Percentiles rank a stretch among this genome's conserved stretches.
These are phyloP conservation scores for Salvia rosmarinus DNA, from an alignment of 257 asterid genomes.

Conservation along the genomic window DNA sequence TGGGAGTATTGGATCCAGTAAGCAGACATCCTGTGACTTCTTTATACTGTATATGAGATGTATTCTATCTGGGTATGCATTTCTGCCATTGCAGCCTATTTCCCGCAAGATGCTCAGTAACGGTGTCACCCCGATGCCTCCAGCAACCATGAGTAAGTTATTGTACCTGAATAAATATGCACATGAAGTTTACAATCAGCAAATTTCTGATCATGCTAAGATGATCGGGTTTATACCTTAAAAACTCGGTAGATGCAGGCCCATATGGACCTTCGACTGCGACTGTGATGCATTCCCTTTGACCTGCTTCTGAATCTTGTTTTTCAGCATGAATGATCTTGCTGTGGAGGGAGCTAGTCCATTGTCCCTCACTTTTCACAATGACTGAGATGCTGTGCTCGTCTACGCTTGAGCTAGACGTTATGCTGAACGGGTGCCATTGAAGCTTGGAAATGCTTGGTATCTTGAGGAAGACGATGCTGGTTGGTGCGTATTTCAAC, in stretches of 20 bases:
- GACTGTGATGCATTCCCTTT: slow-evolving; percentile 48
- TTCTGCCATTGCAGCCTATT: slow-evolving; percentile 39
- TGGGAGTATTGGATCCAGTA: slow-evolving; percentile 59
- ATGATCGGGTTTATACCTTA: slow-evolving; percentile 50
- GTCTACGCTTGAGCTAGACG: slow-evolving; percentile 68
- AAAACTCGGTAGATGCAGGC: slow-evolving; percentile 63
- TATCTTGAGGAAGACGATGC: slow-evolving; percentile 69
- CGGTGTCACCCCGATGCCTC: slow-evolving; percentile 90
- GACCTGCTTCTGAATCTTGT: slow-evolving; percentile 63
- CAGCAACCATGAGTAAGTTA: slow-evolving; percentile 71
- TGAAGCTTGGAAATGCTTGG: slow-evolving; percentile 70
- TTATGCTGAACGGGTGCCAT: slow-evolving; percentile 84
- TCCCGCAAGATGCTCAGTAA: slow-evolving; percentile 73
- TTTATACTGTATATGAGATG: slow-evolving; percentile 57
- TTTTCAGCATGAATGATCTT: slow-evolving; percentile 36
- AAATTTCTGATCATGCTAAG: background rate
- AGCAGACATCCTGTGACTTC: slow-evolving; percentile 55
- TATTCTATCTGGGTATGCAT: slow-evolving; percentile 48
- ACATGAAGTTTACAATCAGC: background rate
- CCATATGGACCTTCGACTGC: slow-evolving; percentile 86
- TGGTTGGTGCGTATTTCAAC: slow-evolving; percentile 60
- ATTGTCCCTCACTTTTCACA: slow-evolving; percentile 65
- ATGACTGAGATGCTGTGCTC: slow-evolving; percentile 59
- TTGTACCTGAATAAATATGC: slow-evolving; percentile 57
- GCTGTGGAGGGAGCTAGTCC: slow-evolving; percentile 67